Evolutionary conservation across 2,329 filamentous ascomycete species (phyloP), one percentile per base, ranked within the genome.

Genomic region (Apiospora koreana): DNA sequence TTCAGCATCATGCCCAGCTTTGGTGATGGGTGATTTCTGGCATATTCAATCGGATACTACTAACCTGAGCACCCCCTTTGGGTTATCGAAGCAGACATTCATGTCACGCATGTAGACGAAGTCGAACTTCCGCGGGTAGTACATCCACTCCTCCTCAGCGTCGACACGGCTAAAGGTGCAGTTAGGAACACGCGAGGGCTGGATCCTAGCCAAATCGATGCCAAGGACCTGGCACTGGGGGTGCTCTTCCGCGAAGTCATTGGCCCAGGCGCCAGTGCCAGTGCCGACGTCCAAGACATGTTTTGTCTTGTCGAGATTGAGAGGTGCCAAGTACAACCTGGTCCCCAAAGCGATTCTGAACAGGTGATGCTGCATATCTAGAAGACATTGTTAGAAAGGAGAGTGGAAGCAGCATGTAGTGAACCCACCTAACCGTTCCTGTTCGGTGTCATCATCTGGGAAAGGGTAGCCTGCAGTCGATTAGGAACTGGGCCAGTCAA

Each of bases 61-160:
- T 45, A 2, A 43, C 65, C 41, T 18, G 2, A 68, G 23, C n/a
- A 69, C 68, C 3, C 23, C 41, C 6, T 25, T 18, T 1, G 50
- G 50, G 42, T 65, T 41, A n/a, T 71, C 68, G 25, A 71, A 71
- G 12, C 70, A 71, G 14, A 21, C 28, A 16, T 31, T 54, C 21
- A 58, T 54, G 9, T 64, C 43, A 1, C 70, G 68, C 5, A 71
- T 43, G 38, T 66, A 62, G 31, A 71, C 50, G 50, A 69, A 71
- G 31, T 71, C 68, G n/a, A 68, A 69, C 25, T 45, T 50, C 6
- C 31, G 28, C 3, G 35, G 41, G 9, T 46, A 54, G 9, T 62
- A 62, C 54, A 46, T 25, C 68, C 68, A 54, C 31, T 50, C 54
- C 1, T 65, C 65, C 31, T 71, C 50, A 25, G 64, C 64, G 12